These are phyloP conservation scores for Cutaneotrichosporon mucoides DNA, from an alignment of 1,284 basidiomycete genomes.

Conservation along the genomic window DNA sequence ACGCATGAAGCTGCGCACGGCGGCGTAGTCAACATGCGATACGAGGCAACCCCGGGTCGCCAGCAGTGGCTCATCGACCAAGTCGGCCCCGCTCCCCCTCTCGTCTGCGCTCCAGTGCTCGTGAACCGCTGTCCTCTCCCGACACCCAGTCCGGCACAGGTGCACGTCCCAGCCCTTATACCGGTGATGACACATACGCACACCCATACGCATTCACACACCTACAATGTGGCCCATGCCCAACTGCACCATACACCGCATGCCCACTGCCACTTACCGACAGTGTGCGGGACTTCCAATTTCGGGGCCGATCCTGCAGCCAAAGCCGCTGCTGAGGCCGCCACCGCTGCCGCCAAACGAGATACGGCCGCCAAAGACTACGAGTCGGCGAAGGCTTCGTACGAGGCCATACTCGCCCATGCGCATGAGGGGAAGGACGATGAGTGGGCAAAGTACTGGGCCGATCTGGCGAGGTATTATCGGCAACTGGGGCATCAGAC, in stretches of 20 bases:
- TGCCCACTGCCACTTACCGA: background rate
- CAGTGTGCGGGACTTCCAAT: background rate
- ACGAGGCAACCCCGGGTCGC: background rate
- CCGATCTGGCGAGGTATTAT: background rate
- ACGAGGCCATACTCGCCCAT: background rate
- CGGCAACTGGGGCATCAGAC: background rate
- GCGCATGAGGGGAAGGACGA: background rate
- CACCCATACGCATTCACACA: background rate
- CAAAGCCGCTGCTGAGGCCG: background rate
- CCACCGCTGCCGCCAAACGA: background rate
- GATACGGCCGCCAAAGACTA: background rate
- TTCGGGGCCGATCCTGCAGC: background rate
- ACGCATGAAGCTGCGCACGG: background rate
- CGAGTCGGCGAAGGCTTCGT: background rate
- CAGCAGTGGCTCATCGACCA: conserved; percentile 2
- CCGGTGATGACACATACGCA: background rate
- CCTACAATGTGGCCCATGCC: background rate
- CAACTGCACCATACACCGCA: too few species aligned
- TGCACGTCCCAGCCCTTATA: background rate
- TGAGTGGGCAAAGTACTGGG: background rate
- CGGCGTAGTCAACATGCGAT: background rate
- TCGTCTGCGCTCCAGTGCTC: background rate
- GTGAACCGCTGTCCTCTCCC: background rate
- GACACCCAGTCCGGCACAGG: background rate
- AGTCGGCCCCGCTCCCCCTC: background rate